Base-by-base conservation (phyloP, 2,329 filamentous ascomycete genomes). In the Pochonia chlamydosporia region DNA sequence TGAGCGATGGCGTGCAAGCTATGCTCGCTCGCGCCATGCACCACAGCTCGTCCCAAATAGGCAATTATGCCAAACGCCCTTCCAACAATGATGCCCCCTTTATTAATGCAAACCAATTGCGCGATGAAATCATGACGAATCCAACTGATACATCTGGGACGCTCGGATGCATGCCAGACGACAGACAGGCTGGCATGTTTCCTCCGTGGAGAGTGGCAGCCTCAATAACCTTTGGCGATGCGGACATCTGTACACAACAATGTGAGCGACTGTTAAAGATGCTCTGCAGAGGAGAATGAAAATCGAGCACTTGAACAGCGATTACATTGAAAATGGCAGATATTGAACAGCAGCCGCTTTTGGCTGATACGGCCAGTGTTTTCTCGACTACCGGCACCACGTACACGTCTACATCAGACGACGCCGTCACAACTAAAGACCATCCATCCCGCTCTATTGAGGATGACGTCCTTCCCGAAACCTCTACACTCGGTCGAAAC, bases 401-500 rank as follows among this genome's bases (percentile, higher is more conserved):
- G 35, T 33, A 14, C 13, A n/a, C 37, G 4, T 3, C 44, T 9
- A 7, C 13, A 30, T 20, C 24, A 18, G 44, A 46, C 13, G 44
- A 42, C 21, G 44, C 26, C 37, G 0, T 41, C 36, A 35, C 37
- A 9, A 18, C 37, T 20, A 46, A 46, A 13, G 44, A 41, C 18
- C 14, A 4, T 5, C 44, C 44, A 9, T 30, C 59, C 11, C 52
- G 55, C 23, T 47, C 60, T 1, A 33, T 83, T 49, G 79, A 84
- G 56, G 75, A 82, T 54, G 74, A 79, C 51, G 75, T 81, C 5
- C 59, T 83, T 1, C 80, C 75, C 2, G 81, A 84, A 54, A 78
- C 79, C 1, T 77, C 78, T 0, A 70, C 72, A 0, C 64, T 75
- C 20, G 81, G 81, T 1, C 72, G 82, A 18, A 82, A 72, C 14